Evolutionary conservation across 352 stramenopile species (phyloP).

Genomic region (Phytophthora sp.): DNA sequence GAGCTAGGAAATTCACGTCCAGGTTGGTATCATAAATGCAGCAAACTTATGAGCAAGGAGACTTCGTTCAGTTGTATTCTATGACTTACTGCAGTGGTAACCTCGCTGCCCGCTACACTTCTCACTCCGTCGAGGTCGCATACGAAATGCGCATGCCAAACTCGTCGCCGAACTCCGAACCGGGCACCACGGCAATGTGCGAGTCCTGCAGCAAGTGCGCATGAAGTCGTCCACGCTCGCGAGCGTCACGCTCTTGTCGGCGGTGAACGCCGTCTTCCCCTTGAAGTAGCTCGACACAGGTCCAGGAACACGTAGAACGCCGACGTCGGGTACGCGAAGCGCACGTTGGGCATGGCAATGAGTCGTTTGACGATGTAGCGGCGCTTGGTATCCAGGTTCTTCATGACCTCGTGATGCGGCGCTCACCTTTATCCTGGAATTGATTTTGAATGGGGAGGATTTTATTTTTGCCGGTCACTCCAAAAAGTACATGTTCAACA

Average conservation of each 20-base stretch:
- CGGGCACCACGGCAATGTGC: constrained; percentile 94
- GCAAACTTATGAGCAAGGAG: too few species aligned
- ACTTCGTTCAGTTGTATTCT: too few species aligned
- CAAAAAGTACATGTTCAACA: constrained; percentile 93
- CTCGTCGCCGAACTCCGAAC: constrained; percentile 93
- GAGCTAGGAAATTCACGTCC: too few species aligned
- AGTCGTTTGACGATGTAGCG: constrained; percentile 90
- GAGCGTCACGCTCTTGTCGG: constrained; percentile 54
- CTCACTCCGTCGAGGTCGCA: constrained; percentile 90
- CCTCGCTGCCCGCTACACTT: too few species aligned
- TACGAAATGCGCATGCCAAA: constrained; percentile 96
- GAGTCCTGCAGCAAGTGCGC: constrained; percentile 92
- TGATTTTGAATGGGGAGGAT: constrained; percentile 85
- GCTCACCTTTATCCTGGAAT: constrained; percentile 46
- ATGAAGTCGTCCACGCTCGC: constrained; percentile 67
- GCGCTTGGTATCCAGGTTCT: constrained; percentile 84
- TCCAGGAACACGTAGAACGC: constrained; percentile 97
- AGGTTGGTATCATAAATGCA: too few species aligned
- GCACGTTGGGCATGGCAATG: constrained; percentile 82
- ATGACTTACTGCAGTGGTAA: too few species aligned
- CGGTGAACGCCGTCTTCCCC: constrained; percentile 45
- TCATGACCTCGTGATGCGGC: constrained; percentile 60
- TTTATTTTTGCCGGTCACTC: constrained; percentile 89
- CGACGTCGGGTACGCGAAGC: constrained; percentile 86
- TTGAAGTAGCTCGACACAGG: constrained; percentile 80